Percentiles rank a stretch among this genome's conserved stretches.
phyloP scores from a whole-genome alignment of 371 early-diverging fungal species.

The Coemansia sp. region DNA sequence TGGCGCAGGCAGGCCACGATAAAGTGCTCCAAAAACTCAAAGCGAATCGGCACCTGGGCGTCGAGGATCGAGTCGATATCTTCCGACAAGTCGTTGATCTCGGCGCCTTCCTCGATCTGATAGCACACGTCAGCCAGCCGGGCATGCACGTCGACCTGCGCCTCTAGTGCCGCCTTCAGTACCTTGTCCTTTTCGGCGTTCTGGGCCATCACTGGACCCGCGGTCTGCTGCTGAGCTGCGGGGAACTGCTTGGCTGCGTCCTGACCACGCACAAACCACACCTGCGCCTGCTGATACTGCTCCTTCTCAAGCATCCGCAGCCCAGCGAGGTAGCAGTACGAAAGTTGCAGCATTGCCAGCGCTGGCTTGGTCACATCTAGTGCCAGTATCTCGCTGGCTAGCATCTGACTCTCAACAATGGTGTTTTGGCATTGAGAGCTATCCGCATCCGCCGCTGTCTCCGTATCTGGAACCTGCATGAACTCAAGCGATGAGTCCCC shows the following conservation, averaged over 20 bases:
- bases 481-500: neutral
- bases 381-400: constrained; percentile 3
- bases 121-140: constrained; percentile 14
- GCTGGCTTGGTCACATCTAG: constrained; percentile 10
- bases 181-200: constrained; percentile 28
- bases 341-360: constrained; percentile 16
- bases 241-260: neutral
- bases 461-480: neutral
- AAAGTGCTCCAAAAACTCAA: constrained; percentile 38
- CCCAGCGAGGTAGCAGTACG: constrained; percentile 34
- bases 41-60: constrained; percentile 23
- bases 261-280: constrained; percentile 28
- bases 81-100: constrained; percentile 1
- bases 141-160: constrained; percentile 22
- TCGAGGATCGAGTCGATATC: constrained; percentile 23
- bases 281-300: constrained; percentile 18
- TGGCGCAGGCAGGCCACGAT: constrained; percentile 19
- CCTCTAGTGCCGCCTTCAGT: constrained; percentile 7
- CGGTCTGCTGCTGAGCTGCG: neutral
- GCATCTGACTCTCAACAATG: constrained; percentile 16
- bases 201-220: constrained; percentile 20
- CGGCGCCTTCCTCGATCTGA: constrained; percentile 10
- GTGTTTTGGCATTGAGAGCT: neutral
- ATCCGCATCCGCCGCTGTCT: neutral
- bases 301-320: constrained; percentile 35